These are phyloP conservation scores for Paulownia fortunei DNA, from an alignment of 257 asterid species.

Conservation along the genomic window DNA sequence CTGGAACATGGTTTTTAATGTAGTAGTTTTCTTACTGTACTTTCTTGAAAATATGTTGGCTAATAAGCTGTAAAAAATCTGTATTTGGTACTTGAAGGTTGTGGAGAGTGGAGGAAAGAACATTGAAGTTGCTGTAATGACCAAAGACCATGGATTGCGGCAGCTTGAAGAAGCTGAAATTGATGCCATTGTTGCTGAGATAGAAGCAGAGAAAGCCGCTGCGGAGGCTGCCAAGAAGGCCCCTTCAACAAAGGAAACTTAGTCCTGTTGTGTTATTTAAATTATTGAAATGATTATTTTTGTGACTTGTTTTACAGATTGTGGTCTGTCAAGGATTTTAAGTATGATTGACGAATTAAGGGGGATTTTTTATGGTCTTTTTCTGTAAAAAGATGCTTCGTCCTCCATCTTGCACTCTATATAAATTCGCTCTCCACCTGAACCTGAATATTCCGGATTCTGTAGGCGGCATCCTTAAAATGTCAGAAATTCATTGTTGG, in stretches of 20 bases:
- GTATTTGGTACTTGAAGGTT: conserved; percentile 52
- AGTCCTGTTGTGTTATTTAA: conserved; percentile 1
- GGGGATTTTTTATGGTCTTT: background rate
- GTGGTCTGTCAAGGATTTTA: background rate
- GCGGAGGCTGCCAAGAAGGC: conserved; percentile 98
- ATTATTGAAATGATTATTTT: background rate
- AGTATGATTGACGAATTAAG: background rate
- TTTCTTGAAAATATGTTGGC: background rate
- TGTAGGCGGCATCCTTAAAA: too few species aligned
- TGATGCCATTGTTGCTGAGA: conserved; percentile 85
- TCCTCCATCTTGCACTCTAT: background rate
- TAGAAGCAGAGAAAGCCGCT: conserved; percentile 95
- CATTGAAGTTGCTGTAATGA: conserved; percentile 96
- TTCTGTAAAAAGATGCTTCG: background rate
- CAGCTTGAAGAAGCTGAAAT: conserved; percentile 97
- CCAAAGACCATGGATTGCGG: conserved; percentile 70
- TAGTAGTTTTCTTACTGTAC: background rate
- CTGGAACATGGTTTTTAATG: background rate
- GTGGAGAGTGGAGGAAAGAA: conserved; percentile 99
- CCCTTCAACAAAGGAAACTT: conserved; percentile 59
- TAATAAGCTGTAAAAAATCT: background rate
- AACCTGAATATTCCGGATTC: background rate
- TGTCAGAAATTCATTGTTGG: conserved; percentile 7
- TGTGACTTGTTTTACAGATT: background rate
- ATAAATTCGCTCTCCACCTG: background rate